These are phyloP conservation scores for Blastomyces emzantsi DNA, from an alignment of 2,329 filamentous ascomycete genomes.

Conservation along the genomic window DNA sequence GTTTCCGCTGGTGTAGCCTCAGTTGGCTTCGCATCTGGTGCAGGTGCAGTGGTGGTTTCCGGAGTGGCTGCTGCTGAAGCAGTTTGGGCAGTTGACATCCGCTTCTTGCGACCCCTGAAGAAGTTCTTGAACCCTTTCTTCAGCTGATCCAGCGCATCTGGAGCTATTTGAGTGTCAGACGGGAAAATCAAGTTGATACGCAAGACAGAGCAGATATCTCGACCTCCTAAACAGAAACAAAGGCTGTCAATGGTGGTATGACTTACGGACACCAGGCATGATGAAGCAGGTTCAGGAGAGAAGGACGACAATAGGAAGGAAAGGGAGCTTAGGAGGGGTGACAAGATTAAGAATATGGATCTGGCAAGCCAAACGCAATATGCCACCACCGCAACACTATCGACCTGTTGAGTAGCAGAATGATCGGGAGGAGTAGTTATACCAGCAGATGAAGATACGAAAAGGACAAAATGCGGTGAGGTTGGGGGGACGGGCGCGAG, in stretches of 20 bases:
- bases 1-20: constrained; percentile 14
- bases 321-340: not conserved
- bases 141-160: constrained; percentile 26
- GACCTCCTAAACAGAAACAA: not conserved
- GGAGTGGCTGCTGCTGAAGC: constrained; percentile 12
- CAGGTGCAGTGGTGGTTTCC: constrained; percentile 12
- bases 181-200: not conserved
- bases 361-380: not conserved
- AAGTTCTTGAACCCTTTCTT: constrained; percentile 28
- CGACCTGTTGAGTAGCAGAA: not conserved
- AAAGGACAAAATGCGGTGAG: not conserved
- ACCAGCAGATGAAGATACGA: not conserved
- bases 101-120: constrained; percentile 27
- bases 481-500: not conserved
- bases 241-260: constrained; percentile 1
- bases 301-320: not conserved
- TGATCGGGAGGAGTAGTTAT: not conserved
- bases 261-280: constrained; percentile 31
- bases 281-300: constrained; percentile 11
- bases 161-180: constrained; percentile 19
- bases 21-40: constrained; percentile 15
- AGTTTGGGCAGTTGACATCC: constrained; percentile 14
- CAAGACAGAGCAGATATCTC: not conserved
- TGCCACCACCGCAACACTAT: no score
- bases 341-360: not conserved